Evolutionary conservation across 139 green algal species (phyloP).

Genomic region (Bryopsis sp.): DNA sequence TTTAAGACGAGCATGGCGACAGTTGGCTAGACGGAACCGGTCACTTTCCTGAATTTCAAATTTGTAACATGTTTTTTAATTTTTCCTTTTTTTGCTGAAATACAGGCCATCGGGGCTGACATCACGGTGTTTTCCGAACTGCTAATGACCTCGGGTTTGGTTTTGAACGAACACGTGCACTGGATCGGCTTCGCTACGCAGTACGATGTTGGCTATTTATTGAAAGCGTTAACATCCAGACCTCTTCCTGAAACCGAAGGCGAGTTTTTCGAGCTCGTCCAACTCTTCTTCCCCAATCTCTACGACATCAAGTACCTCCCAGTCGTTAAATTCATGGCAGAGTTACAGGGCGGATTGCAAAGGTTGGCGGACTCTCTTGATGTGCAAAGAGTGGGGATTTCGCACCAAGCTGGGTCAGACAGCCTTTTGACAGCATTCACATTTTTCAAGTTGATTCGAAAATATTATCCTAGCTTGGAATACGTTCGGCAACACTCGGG

Average conservation of each 20-base stretch:
- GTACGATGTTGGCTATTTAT: constrained; percentile 14
- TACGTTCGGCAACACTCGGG: constrained; percentile 9
- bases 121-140: constrained; percentile 13
- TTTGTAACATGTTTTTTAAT: too few relatives aligned
- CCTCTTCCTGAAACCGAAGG: constrained; percentile 9
- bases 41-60: too few relatives aligned
- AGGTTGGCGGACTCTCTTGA: constrained; percentile 4
- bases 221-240: constrained; percentile 10
- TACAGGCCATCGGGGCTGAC: neutral
- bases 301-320: constrained; percentile 19
- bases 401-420: constrained; percentile 14
- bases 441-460: constrained; percentile 2
- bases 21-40: too few relatives aligned
- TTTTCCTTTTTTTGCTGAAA: too few relatives aligned
- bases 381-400: constrained; percentile 3
- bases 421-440: constrained; percentile 12
- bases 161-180: constrained; percentile 14
- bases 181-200: constrained; percentile 14
- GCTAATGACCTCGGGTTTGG: constrained; percentile 14
- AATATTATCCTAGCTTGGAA: constrained; percentile 12
- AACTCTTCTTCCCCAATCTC: constrained; percentile 12
- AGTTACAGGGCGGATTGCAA: constrained; percentile 6
- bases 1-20: too few relatives aligned
- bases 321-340: constrained; percentile 15
- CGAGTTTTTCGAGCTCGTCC: constrained; percentile 13